A percentile compares a stretch with the other conserved stretches of the same genome.
These are phyloP conservation scores for Podaxis sp. DNA, from an alignment of 768 basidiomycete species.

Conservation along the genomic window DNA sequence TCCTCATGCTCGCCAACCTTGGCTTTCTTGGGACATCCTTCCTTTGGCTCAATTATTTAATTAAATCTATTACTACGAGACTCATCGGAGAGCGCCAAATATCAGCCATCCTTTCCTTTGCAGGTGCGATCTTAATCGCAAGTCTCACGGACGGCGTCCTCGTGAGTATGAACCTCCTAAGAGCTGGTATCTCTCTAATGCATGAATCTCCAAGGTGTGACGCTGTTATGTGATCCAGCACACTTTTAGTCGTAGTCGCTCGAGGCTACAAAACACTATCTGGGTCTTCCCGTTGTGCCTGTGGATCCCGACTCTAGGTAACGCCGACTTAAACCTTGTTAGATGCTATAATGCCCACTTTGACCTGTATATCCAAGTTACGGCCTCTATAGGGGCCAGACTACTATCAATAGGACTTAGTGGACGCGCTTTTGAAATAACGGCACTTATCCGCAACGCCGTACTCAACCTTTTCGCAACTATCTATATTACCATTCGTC, in stretches of 20 bases:
- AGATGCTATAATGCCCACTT: too few relatives aligned
- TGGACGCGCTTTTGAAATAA: neutral
- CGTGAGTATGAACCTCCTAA: neutral
- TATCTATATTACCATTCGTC: neutral
- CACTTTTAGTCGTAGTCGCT: neutral
- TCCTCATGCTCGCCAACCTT: neutral
- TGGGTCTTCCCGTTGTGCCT: neutral
- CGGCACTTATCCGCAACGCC: neutral
- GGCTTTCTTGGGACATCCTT: neutral
- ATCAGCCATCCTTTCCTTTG: neutral
- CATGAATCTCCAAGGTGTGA: neutral
- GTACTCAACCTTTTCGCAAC: neutral
- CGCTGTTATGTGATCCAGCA: neutral
- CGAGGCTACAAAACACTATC: neutral
- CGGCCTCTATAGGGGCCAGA: too few relatives aligned
- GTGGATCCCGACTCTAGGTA: neutral
- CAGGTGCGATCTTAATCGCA: neutral
- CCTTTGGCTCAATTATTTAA: neutral
- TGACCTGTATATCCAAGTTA: too few relatives aligned
- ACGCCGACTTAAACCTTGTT: too few relatives aligned
- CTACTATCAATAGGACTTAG: too few relatives aligned
- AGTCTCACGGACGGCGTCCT: neutral
- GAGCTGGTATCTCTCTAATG: neutral
- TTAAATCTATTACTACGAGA: neutral
- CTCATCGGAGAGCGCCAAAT: neutral